These are phyloP conservation scores for Backusella morwellensis DNA, from an alignment of 192 early-diverging fungal genomes.

Conservation along the genomic window DNA sequence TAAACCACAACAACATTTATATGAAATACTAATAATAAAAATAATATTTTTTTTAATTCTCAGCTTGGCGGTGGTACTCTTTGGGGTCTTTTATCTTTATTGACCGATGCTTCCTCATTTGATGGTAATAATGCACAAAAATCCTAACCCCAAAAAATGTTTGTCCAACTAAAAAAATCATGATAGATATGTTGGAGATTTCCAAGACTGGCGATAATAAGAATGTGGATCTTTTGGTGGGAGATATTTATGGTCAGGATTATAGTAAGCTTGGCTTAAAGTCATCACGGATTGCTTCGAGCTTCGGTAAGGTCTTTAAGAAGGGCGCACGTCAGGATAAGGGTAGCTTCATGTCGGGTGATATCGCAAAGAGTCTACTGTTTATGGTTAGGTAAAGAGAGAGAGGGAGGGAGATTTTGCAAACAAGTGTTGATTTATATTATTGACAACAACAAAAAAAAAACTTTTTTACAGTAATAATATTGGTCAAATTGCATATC, in stretches of 20 bases:
- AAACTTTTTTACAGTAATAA: slow-evolving; percentile 70
- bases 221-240: slow-evolving; percentile 89
- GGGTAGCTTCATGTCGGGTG: slow-evolving; percentile 66
- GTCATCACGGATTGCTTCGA: slow-evolving; percentile 89
- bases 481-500: slow-evolving; percentile 97
- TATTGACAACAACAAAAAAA: neutral
- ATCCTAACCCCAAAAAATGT: neutral
- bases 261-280: slow-evolving; percentile 95
- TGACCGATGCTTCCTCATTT: slow-evolving; percentile 89
- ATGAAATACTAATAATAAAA: neutral
- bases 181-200: slow-evolving; percentile 73
- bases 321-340: slow-evolving; percentile 59
- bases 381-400: slow-evolving; percentile 82
- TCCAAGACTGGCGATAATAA: slow-evolving; percentile 90
- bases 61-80: slow-evolving; percentile 93
- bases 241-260: slow-evolving; percentile 92
- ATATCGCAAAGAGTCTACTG: slow-evolving; percentile 86
- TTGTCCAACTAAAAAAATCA: neutral
- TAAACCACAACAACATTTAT: neutral
- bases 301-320: slow-evolving; percentile 96
- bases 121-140: slow-evolving; percentile 57
- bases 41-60: neutral
- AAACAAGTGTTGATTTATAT: neutral
- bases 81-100: slow-evolving; percentile 88
- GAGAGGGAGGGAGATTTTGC: neutral